Conservation (phyloP, 495 filamentous ascomycete species). For the Bacidia gigantensis region DNA sequence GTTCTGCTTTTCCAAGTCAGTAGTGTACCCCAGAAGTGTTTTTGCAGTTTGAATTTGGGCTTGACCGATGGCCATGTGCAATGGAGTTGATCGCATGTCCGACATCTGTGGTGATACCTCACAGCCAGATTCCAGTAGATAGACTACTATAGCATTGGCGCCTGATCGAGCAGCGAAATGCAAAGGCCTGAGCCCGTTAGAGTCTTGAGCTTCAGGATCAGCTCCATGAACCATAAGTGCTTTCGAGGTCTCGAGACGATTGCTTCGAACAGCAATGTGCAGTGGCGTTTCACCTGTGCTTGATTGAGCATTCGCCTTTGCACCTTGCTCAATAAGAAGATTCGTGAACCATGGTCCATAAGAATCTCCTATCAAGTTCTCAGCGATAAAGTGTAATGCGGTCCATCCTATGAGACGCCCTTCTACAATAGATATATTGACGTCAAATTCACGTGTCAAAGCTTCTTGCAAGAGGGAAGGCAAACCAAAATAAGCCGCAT, state of each 20-base stretch:
- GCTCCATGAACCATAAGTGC: not conserved
- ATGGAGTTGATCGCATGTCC: not conserved
- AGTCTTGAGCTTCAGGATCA: not conserved
- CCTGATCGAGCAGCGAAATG: not conserved
- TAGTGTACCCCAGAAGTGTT: not conserved
- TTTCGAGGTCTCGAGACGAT: not conserved
- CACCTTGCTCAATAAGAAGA: not conserved
- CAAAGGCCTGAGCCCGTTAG: not conserved
- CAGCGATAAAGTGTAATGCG: not conserved
- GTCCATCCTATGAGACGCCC: not conserved
- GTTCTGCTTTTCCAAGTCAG: not conserved
- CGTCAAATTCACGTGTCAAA: not conserved
- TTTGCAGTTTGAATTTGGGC: not conserved
- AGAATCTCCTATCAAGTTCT: not conserved
- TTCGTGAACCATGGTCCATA: not conserved
- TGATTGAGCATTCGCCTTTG: not conserved
- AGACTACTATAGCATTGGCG: not conserved
- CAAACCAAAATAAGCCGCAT: not conserved
- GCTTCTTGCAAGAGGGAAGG: not conserved
- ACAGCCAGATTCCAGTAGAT: not conserved
- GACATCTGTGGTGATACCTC: not conserved
- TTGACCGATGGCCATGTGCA: not conserved
- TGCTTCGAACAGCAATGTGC: not conserved
- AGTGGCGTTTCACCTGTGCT: not conserved
- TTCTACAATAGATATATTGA: not conserved